These are phyloP conservation scores for Colletotrichum plurivorum DNA, from an alignment of 2,329 filamentous ascomycete genomes.

Conservation along the genomic window DNA sequence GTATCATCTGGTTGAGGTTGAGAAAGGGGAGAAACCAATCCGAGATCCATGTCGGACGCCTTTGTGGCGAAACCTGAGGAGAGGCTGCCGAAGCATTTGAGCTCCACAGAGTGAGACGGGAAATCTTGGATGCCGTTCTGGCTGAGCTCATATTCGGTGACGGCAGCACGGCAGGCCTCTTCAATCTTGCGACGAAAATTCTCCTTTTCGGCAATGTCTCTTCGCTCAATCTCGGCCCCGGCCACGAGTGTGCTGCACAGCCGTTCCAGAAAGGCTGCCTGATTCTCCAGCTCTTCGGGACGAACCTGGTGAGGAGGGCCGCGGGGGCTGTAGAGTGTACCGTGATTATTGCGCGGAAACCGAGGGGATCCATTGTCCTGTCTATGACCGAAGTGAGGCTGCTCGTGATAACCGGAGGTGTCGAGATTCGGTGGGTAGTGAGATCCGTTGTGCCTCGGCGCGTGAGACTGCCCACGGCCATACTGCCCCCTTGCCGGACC, in stretches of 20 bases:
- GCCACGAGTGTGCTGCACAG: conserved; percentile 66
- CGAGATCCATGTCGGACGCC: conserved; percentile 92
- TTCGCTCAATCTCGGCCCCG: conserved; percentile 72
- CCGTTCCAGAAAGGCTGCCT: conserved; percentile 63
- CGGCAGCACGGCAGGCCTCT: conserved; percentile 71
- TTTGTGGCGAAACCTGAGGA: conserved; percentile 89
- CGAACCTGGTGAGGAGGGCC: conserved; percentile 47
- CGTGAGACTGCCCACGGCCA: conserved; percentile 12
- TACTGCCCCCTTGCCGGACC: conserved; percentile 16
- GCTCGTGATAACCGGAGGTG: conserved; percentile 18
- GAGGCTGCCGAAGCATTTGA: conserved; percentile 87
- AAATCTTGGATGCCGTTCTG: conserved; percentile 60
- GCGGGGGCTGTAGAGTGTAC: conserved; percentile 49
- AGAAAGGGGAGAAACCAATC: conserved; percentile 77
- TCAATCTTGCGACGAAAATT: conserved; percentile 77
- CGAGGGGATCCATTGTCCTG: conserved; percentile 28
- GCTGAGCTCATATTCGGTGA: conserved; percentile 66
- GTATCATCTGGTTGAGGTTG: conserved; percentile 65
- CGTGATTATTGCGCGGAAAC: conserved; percentile 41
- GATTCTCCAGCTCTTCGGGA: conserved; percentile 63
- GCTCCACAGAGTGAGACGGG: conserved; percentile 69
- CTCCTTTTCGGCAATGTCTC: conserved; percentile 80
- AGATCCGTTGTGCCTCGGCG: conserved; percentile 45
- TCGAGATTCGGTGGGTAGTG: conserved; percentile 42
- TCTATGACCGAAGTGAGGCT: not conserved